Evolutionary conservation across 2,329 filamentous ascomycete species (phyloP), one percentile per base, ranked within the genome.

Genomic region (Xylaria polymorpha): DNA sequence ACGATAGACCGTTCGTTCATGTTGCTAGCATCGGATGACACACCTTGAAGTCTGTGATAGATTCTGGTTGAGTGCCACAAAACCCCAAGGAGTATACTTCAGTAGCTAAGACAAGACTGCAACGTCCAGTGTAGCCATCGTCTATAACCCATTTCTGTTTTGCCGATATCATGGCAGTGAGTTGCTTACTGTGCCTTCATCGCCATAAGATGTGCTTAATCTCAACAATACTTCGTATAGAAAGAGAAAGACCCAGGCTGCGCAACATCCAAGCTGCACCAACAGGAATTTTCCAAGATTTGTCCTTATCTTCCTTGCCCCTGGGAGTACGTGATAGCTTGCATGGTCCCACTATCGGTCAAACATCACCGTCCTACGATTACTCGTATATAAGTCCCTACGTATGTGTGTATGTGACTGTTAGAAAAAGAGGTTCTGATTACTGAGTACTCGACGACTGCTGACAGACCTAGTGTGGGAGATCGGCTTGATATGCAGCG

Each of bases 181-280:
- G 8, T 14, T 15, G 32, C 4, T 8, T 39, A 4, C 32, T 37
- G 12, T 32, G 29, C 51, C 20, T 39, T 22, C 3, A 5, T 20
- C 8, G 22, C 20, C 12, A 9, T 15, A 25, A 22, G 35, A 7
- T 20, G 37, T 39, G 48, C 44, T 51, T 55, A n/a, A 15, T 44
- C 18, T 50, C 10, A 37, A 56, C 18, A 44, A 22, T 10, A 58
- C 1, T 20, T 57, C 25, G 35, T 44, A 57, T 41, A 35, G 35
- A 14, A 32, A 35, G 41, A 35, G 35, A 14, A 32, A 35, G 41
- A 10, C n/a, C 2, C 6, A 18, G 58, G 50, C 58, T 66, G 32
- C 44, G 20, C 29, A 44, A 44, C 66, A 62, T 51, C n/a, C 14
- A 46, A 44, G 57, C n/a, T n/a, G n/a, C n/a, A n/a, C n/a, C n/a